Evolutionary conservation across 2,329 filamentous ascomycete genomes (phyloP), one percentile per base, ranked within the genome.

Genomic region (Aureobasidium lini): DNA sequence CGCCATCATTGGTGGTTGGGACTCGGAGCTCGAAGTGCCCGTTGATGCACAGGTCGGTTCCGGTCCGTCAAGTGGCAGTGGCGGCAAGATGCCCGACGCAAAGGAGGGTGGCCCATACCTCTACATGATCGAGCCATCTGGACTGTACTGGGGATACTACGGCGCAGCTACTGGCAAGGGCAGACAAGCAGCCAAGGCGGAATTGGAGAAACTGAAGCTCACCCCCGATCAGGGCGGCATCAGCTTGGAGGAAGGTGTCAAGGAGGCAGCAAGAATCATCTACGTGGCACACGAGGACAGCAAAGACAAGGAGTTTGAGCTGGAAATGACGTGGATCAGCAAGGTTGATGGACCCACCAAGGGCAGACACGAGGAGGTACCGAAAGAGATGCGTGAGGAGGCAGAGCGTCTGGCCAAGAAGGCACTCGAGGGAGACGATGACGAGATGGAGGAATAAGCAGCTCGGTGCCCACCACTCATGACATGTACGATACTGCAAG

Each of bases 301-400:
- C 81, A 97, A 97, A 80, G 94, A 97, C 78, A 99, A 99, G 81
- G 94, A 97, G 65, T 99, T 97, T 70, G 94, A 99, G 84, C 81
- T 99, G 62, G 94, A 99, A 80, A 95, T 99, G 91, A 95, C 90
- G 61, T 99, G 94, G 94, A 89, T 97, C 74, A 96, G 91, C 75
- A 84, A 82, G 57, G 76, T 85, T 49, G 84, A 89, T 65, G 93
- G 92, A 5, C 91, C 92, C 37, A 97, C 92, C 63, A 93, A 95
- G 79, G 94, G 94, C 64, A 85, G 87, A 68, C 94, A 99, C 72
- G 83, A 93, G 75, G 90, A 95, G 76, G 94, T 99, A 61, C 94
- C 94, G 60, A 92, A 90, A 79, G 88, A 91, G 66, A 76, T 99
- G 68, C 80, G 87, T 61, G 91, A 96, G 73, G 93, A 97, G 79